Conservation (phyloP, 768 basidiomycete species). For the Psilocybe subaeruginosa region DNA sequence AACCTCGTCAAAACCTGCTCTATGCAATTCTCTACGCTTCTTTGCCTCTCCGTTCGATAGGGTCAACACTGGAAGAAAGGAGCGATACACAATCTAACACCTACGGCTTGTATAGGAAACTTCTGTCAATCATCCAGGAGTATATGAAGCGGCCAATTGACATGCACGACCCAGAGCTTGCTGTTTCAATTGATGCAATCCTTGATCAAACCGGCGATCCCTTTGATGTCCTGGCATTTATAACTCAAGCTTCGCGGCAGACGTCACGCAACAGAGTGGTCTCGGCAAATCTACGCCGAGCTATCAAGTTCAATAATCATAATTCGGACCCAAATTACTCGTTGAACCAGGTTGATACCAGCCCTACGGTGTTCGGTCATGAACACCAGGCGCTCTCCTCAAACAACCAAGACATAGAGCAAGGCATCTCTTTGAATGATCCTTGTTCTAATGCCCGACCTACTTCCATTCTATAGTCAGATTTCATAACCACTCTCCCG, state of each 20-base stretch:
- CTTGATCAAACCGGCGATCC: not conserved
- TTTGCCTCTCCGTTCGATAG: not conserved
- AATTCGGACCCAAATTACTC: too few relatives aligned
- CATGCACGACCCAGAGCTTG: not conserved
- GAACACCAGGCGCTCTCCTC: too few relatives aligned
- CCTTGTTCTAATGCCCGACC: too few relatives aligned
- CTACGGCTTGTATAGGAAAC: not conserved
- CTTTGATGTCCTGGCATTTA: not conserved
- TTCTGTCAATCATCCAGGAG: not conserved
- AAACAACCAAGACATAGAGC: too few relatives aligned
- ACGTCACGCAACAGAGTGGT: too few relatives aligned
- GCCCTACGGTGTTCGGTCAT: too few relatives aligned
- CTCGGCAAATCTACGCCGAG: too few relatives aligned
- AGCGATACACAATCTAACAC: not conserved
- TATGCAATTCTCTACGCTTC: not conserved
- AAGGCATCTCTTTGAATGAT: too few relatives aligned
- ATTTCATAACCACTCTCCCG: too few relatives aligned
- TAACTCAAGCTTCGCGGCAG: not conserved
- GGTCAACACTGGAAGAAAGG: not conserved
- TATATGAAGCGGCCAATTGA: not conserved
- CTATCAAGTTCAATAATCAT: too few relatives aligned
- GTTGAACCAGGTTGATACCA: too few relatives aligned
- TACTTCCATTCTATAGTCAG: too few relatives aligned
- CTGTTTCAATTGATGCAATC: not conserved
- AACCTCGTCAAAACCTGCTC: not conserved